Base-by-base conservation (phyloP, 352 stramenopile species). In the Peronospora belbahrii region DNA sequence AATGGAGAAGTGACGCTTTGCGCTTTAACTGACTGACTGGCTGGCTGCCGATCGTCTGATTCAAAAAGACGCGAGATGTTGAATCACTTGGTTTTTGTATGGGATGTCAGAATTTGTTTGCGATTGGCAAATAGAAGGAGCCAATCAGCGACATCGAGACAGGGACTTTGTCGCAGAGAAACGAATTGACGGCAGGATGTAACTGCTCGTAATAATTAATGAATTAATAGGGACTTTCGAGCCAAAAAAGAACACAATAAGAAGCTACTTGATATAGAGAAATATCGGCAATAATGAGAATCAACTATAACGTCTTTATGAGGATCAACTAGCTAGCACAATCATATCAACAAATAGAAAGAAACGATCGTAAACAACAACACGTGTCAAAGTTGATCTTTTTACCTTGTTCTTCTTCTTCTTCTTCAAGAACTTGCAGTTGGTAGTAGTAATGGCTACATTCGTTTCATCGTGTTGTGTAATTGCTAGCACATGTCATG, bases 391-490 rank as follows among this genome's bases (percentile, higher is more conserved):
- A n/a, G n/a, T n/a, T n/a, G n/a, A n/a, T n/a, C n/a, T n/a, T n/a
- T n/a, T n/a, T n/a, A n/a, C n/a, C n/a, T n/a, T n/a, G n/a, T n/a
- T n/a, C n/a, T n/a, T n/a, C n/a, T n/a, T n/a, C n/a, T n/a, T n/a
- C n/a, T n/a, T n/a, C n/a, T n/a, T 42, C 17, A 42, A 31, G 35
- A 22, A 15, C 30, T 17, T 23, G 22, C 22, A 48, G 44, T 55
- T n/a, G n/a, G n/a, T n/a, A n/a, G n/a, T n/a, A n/a, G n/a, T n/a
- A 59, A 55, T 59, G 52, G 52, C 44, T 54, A 44, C 42, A 35
- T 48, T 55, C 36, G 44, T 55, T 34, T 24, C 4, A 27, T 61
- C 33, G 50, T 23, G 39, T 55, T 17, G 52, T 55, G 25, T 13
- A 13, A 14, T 53, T 53, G 43, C 33, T 38, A n/a, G n/a, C n/a